Conservation (phyloP, 2,329 filamentous ascomycete genomes). For the Aspergillus pseudoglaucus region DNA sequence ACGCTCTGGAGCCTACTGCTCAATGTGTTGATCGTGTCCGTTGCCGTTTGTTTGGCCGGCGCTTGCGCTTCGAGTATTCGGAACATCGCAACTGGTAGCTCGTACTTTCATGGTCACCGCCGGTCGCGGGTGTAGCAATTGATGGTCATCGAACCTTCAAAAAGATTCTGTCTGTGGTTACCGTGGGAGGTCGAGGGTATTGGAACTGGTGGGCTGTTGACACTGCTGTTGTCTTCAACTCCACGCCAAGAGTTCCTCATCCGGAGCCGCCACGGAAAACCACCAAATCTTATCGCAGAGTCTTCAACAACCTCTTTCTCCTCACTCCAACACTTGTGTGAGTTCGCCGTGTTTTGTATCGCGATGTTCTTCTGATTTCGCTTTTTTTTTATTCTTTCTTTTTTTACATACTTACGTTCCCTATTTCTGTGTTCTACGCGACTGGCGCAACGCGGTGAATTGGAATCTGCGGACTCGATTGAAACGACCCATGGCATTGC, state of each 20-base stretch:
- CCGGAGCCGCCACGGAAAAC: constrained; percentile 17
- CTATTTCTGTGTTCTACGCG: background rate
- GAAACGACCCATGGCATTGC: background rate
- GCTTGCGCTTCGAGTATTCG: constrained; percentile 62
- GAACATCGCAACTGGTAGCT: constrained; percentile 38
- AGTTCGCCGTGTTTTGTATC: background rate
- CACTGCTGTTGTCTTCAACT: background rate
- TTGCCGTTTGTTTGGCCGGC: constrained; percentile 91
- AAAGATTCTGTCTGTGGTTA: background rate
- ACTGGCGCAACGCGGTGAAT: background rate
- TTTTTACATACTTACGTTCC: background rate
- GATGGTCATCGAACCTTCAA: constrained; percentile 22
- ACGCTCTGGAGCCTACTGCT: constrained; percentile 82
- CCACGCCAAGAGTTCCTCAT: constrained; percentile 15
- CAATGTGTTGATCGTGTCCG: constrained; percentile 86
- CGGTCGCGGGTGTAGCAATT: constrained; percentile 20
- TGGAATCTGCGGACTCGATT: background rate
- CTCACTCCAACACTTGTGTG: background rate
- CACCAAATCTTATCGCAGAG: constrained; percentile 6
- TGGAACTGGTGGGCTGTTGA: background rate
- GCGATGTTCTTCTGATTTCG: background rate
- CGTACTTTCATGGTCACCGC: constrained; percentile 37
- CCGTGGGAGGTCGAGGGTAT: background rate
- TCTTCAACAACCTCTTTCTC: background rate
- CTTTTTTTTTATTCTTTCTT: background rate